Percentiles rank a stretch among this genome's conserved stretches.
Evolutionary conservation across 305 asterid genomes (phyloP).

Genomic region (Rubia tinctorum): DNA sequence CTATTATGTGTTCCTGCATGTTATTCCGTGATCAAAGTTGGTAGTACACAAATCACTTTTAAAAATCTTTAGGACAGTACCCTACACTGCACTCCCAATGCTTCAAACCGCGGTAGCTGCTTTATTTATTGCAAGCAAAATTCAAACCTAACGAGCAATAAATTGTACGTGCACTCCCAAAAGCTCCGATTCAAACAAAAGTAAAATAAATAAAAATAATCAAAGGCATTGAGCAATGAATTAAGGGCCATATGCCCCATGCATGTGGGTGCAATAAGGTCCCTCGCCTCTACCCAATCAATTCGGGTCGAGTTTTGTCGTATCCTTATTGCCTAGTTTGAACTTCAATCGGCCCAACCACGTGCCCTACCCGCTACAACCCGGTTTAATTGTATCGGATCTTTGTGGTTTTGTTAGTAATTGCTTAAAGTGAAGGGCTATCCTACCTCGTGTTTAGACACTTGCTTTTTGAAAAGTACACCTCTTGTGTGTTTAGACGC

Average conservation of each 20-base stretch:
- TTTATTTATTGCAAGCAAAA: not conserved
- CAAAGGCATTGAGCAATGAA: not conserved
- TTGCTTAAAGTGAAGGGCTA: not conserved
- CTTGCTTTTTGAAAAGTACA: not conserved
- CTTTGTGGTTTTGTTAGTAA: not conserved
- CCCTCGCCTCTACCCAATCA: not conserved
- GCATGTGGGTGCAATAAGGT: not conserved
- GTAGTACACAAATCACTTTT: not conserved
- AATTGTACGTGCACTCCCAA: not conserved
- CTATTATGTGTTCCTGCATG: slow-evolving; percentile 3
- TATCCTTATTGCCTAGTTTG: not conserved
- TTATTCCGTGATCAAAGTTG: slow-evolving; percentile 15
- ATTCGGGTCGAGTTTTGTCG: slow-evolving; percentile 5
- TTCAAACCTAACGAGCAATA: not conserved
- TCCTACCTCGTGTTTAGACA: not conserved
- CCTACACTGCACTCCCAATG: not conserved
- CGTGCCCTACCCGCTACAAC: not conserved
- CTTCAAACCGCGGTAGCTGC: too few relatives aligned
- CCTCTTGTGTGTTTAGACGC: too few relatives aligned
- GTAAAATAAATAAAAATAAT: not conserved
- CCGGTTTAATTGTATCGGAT: not conserved
- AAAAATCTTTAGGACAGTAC: not conserved
- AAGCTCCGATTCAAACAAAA: not conserved
- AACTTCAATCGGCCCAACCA: slow-evolving; percentile 10
- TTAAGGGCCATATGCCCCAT: not conserved